Evolutionary conservation across 2,329 filamentous ascomycete genomes (phyloP).

Genomic region (Colletotrichum orbiculare): DNA sequence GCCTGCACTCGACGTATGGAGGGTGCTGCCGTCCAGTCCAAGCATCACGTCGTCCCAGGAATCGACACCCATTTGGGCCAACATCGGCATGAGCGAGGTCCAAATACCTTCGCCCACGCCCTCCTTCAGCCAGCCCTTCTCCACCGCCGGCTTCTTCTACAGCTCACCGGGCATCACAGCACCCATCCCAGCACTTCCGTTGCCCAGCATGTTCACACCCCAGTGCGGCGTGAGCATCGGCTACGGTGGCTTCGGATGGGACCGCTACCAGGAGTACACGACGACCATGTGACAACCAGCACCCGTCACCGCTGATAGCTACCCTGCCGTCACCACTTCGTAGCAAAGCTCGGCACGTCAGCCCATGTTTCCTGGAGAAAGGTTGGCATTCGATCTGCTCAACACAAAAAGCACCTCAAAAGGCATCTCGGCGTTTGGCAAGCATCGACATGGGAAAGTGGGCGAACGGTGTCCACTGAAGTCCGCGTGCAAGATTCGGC

Average conservation of each 20-base stretch:
- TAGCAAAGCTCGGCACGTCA: constrained; percentile 47
- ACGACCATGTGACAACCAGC: constrained; percentile 85
- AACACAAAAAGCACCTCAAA: constrained; percentile 43
- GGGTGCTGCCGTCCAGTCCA: constrained; percentile 88
- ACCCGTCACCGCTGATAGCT: constrained; percentile 57
- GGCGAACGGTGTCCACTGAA: constrained; percentile 53
- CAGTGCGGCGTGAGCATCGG: constrained; percentile 85
- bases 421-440: constrained; percentile 55
- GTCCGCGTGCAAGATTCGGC: constrained; percentile 50
- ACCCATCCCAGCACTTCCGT: constrained; percentile 79
- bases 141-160: constrained; percentile 81
- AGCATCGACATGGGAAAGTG: constrained; percentile 45
- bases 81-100: constrained; percentile 78
- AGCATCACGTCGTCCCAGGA: constrained; percentile 81
- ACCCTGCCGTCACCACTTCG: constrained; percentile 60
- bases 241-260: constrained; percentile 86
- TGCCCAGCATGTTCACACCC: constrained; percentile 87
- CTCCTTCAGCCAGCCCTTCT: constrained; percentile 82
- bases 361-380: constrained; percentile 48
- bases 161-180: constrained; percentile 80
- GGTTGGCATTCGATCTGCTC: constrained; percentile 39
- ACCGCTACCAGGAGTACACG: constrained; percentile 85
- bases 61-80: constrained; percentile 81
- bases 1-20: constrained; percentile 86
- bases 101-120: constrained; percentile 83